Percentiles rank a stretch among this genome's conserved stretches.
Conservation (phyloP, 2,329 filamentous ascomycete genomes). For the Coniosporium tulheliwenetii region DNA sequence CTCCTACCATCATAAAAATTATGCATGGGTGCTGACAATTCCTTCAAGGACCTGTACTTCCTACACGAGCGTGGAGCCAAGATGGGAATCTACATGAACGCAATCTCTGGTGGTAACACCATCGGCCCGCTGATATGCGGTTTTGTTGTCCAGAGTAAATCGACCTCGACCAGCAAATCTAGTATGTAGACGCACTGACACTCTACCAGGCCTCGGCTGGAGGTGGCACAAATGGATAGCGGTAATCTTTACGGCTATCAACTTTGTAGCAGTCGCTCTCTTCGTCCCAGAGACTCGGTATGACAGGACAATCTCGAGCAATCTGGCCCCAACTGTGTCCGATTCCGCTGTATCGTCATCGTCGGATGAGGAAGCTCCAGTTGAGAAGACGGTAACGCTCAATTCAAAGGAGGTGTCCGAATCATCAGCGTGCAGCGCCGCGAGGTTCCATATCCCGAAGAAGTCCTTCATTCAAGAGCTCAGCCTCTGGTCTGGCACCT, state of each 20-base stretch:
- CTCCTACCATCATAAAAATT: not conserved
- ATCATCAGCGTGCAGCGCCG: constrained; percentile 1
- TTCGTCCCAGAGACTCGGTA: constrained; percentile 23
- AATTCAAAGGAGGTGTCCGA: constrained; percentile 5
- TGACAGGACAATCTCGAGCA: constrained; percentile 9
- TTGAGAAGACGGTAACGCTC: constrained; percentile 6
- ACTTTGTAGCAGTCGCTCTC: constrained; percentile 19
- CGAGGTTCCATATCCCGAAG: constrained; percentile 8
- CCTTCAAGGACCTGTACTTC: constrained; percentile 10
- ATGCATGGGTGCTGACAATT: constrained; percentile 11
- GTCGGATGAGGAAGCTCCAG: constrained; percentile 2
- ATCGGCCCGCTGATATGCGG: constrained; percentile 24
- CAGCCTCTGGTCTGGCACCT: constrained; percentile 16
- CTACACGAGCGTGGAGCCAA: constrained; percentile 18
- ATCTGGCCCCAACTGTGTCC: not conserved
- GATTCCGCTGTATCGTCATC: not conserved
- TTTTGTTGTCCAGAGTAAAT: constrained; percentile 17
- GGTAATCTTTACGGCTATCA: constrained; percentile 14
- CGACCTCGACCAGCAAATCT: not conserved
- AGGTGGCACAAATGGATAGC: constrained; percentile 25
- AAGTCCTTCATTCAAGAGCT: constrained; percentile 19
- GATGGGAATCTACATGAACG: constrained; percentile 23
- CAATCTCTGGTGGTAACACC: constrained; percentile 24
- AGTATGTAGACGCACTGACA: not conserved
- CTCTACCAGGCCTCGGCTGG: constrained; percentile 15